Evolutionary conservation across 179 eudicot genomes (phyloP).

Genomic region (Spergularia azorica): DNA sequence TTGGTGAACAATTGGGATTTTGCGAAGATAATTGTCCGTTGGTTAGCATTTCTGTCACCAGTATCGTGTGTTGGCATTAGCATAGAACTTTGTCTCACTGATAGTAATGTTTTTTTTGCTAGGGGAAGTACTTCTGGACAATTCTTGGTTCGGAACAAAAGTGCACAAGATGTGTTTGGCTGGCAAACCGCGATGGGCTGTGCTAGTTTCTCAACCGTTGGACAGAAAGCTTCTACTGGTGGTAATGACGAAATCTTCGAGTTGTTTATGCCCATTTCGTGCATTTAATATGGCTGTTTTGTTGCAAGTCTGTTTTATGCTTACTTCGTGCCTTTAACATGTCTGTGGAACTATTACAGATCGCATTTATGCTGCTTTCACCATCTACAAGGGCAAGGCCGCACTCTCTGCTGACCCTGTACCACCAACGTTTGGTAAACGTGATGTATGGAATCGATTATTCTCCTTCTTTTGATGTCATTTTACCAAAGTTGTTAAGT

Average conservation of each 20-base stretch:
- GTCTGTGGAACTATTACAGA: constrained; percentile 27
- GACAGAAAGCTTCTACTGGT: constrained; percentile 15
- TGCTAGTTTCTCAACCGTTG: constrained; percentile 38
- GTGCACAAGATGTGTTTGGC: constrained; percentile 19
- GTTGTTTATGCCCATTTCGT: background rate
- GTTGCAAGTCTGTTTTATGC: background rate
- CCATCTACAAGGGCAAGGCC: constrained; percentile 89
- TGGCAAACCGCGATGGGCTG: constrained; percentile 19
- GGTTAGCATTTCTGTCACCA: background rate
- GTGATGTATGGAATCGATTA: constrained; percentile 48
- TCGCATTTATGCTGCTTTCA: constrained; percentile 53
- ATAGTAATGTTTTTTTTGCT: background rate
- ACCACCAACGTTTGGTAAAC: constrained; percentile 60
- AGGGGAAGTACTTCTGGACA: constrained; percentile 26
- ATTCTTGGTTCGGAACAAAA: background rate
- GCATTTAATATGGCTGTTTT: constrained; percentile 3
- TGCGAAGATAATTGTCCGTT: background rate
- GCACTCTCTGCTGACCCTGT: constrained; percentile 69
- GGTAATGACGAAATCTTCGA: constrained; percentile 15
- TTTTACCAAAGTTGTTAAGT: background rate
- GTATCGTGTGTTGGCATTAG: background rate
- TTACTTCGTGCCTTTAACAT: constrained; percentile 5
- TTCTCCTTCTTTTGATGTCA: background rate
- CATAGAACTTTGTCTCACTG: background rate
- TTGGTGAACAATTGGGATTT: background rate